Percentiles rank a stretch among this genome's conserved stretches.
phyloP scores from a whole-genome alignment of 305 asterid genomes.

The Solanum aculeatissimum region DNA sequence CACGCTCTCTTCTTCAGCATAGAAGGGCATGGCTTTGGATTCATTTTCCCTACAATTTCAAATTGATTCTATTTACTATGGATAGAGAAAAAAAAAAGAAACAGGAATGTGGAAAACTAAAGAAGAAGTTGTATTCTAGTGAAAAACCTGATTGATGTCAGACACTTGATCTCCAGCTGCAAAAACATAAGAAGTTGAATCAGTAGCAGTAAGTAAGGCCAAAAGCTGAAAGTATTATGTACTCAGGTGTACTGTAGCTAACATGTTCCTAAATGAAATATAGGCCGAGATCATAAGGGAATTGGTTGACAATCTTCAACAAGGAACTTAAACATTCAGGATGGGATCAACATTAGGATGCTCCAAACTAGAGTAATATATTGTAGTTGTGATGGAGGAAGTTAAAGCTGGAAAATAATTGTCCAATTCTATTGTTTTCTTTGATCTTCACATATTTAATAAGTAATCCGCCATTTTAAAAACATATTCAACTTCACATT shows the following conservation, averaged over 20 bases:
- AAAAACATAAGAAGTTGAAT: neutral
- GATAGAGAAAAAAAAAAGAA: neutral
- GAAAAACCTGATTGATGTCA: conserved; percentile 8
- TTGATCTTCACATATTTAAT: neutral
- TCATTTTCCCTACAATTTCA: conserved; percentile 23
- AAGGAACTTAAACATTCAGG: neutral
- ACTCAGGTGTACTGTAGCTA: neutral
- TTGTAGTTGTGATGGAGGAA: neutral
- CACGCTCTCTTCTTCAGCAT: conserved; percentile 8
- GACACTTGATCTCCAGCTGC: conserved; percentile 13
- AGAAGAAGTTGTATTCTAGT: neutral
- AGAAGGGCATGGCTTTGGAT: conserved; percentile 9
- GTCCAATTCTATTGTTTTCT: neutral
- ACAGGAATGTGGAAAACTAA: neutral
- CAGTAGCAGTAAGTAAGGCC: neutral
- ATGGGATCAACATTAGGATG: neutral
- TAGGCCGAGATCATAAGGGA: neutral
- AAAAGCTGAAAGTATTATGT: neutral
- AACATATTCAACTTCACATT: neutral
- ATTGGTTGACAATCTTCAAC: neutral
- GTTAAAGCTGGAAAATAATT: neutral
- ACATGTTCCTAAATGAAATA: neutral
- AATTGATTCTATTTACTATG: neutral
- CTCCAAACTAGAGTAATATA: neutral
- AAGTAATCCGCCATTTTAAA: neutral